phyloP scores from a whole-genome alignment of 495 filamentous ascomycete genomes.

The Trichocladium antarcticum region DNA sequence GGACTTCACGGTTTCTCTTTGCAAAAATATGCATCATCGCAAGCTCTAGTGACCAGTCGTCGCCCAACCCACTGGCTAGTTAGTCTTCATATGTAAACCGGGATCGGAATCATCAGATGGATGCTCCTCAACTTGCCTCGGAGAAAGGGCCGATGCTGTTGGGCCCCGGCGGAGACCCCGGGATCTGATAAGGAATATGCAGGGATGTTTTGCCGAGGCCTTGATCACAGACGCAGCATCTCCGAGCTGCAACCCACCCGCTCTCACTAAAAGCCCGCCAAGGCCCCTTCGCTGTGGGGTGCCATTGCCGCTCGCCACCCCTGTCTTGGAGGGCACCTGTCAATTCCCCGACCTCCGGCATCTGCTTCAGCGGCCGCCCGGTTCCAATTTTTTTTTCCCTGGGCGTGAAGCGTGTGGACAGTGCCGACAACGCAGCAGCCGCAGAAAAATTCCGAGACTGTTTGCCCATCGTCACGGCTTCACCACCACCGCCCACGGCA shows the following conservation, averaged over 20 bases:
- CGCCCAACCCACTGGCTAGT: no score
- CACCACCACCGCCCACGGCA: background rate
- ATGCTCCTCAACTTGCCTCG: no score
- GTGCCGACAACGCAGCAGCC: constrained; percentile 15
- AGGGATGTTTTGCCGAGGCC: constrained; percentile 11
- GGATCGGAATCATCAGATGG: no score
- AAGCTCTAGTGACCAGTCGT: no score
- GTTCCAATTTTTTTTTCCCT: constrained; percentile 13
- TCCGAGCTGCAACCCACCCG: constrained; percentile 3
- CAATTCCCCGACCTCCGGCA: constrained; percentile 10
- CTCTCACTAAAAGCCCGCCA: background rate
- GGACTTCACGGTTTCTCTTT: no score
- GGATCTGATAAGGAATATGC: constrained; percentile 17
- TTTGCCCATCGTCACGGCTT: constrained; percentile 5
- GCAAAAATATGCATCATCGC: no score
- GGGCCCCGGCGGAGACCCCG: constrained; percentile 10
- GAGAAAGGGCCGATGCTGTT: constrained; percentile 3
- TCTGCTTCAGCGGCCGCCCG: background rate
- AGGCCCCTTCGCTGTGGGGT: background rate
- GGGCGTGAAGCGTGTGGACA: constrained; percentile 1
- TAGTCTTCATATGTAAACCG: no score
- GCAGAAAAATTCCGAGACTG: constrained; percentile 9
- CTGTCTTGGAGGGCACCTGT: background rate
- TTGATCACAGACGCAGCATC: constrained; percentile 6
- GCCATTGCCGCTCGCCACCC: constrained; percentile 4